A percentile compares a stretch with the other conserved stretches of the same genome.
phyloP scores from a whole-genome alignment of 306 rosid species.

The Castanea crenata region DNA sequence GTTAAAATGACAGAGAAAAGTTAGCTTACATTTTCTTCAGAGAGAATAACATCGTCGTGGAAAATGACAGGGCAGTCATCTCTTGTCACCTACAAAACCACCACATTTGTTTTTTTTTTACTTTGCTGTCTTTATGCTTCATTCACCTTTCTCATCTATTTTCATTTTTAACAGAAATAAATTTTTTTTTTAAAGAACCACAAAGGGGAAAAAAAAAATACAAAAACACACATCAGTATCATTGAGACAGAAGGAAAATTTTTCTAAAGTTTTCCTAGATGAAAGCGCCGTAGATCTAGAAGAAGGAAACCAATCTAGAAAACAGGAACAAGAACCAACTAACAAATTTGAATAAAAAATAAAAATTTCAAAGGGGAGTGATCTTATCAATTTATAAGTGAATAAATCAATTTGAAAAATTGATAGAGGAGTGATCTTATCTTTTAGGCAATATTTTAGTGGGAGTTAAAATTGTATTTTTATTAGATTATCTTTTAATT shows the following conservation, averaged over 20 bases:
- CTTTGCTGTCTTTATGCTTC: neutral
- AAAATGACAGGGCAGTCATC: slow-evolving; percentile 55
- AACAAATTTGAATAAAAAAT: no score
- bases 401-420: no score
- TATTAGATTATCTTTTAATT: no score
- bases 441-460: no score
- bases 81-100: slow-evolving; percentile 58
- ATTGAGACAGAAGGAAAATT: neutral
- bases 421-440: no score
- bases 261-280: neutral
- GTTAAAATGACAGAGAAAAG: neutral
- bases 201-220: neutral
- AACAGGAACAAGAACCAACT: no score
- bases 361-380: no score
- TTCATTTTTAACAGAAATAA: neutral
- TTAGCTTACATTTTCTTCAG: slow-evolving; percentile 30
- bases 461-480: no score
- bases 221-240: neutral
- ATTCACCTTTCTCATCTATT: slow-evolving; percentile 10
- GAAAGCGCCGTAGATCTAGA: no score
- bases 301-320: no score
- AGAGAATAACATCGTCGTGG: slow-evolving; percentile 51
- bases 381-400: no score
- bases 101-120: slow-evolving; percentile 4
- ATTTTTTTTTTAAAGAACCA: neutral